Evolutionary conservation across 345 rosid genomes (phyloP).

Genomic region (Euphorbia pulcherrima): DNA sequence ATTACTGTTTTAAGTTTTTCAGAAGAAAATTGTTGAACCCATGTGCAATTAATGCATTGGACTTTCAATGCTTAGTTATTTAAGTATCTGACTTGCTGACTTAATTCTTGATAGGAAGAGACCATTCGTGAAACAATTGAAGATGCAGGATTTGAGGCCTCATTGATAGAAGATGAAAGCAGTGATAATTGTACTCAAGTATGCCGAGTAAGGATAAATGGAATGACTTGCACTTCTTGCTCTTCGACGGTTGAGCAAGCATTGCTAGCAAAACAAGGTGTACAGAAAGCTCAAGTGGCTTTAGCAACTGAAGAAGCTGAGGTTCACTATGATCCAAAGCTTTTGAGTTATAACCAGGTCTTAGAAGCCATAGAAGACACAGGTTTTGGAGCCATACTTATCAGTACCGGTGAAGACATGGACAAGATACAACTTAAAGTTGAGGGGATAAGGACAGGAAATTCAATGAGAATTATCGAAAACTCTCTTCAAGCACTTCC

Average conservation of each 20-base stretch:
- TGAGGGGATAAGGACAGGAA: slow-evolving; percentile 51
- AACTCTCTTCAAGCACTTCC: slow-evolving; percentile 81
- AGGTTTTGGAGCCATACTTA: slow-evolving; percentile 69
- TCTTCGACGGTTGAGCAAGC: slow-evolving; percentile 66
- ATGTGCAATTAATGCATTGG: neutral
- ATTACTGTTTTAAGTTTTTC: neutral
- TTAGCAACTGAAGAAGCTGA: slow-evolving; percentile 91
- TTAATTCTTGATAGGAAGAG: slow-evolving; percentile 49
- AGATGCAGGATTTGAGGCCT: slow-evolving; percentile 77
- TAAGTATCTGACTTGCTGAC: neutral
- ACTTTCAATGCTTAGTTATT: neutral
- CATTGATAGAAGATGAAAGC: slow-evolving; percentile 48
- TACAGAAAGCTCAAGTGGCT: slow-evolving; percentile 68
- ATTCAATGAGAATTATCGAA: slow-evolving; percentile 47
- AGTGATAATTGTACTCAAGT: slow-evolving; percentile 51
- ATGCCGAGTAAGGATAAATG: slow-evolving; percentile 65
- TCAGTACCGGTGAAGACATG: slow-evolving; percentile 67
- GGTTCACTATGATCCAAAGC: slow-evolving; percentile 56
- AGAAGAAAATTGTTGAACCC: neutral
- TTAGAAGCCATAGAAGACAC: slow-evolving; percentile 48
- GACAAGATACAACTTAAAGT: slow-evolving; percentile 68
- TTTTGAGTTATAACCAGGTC: slow-evolving; percentile 36
- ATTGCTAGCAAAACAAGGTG: slow-evolving; percentile 58
- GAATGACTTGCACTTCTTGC: slow-evolving; percentile 94
- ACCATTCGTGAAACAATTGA: slow-evolving; percentile 78